phyloP scores from a whole-genome alignment of 2,329 filamentous ascomycete species.

The Diaporthe helianthi region DNA sequence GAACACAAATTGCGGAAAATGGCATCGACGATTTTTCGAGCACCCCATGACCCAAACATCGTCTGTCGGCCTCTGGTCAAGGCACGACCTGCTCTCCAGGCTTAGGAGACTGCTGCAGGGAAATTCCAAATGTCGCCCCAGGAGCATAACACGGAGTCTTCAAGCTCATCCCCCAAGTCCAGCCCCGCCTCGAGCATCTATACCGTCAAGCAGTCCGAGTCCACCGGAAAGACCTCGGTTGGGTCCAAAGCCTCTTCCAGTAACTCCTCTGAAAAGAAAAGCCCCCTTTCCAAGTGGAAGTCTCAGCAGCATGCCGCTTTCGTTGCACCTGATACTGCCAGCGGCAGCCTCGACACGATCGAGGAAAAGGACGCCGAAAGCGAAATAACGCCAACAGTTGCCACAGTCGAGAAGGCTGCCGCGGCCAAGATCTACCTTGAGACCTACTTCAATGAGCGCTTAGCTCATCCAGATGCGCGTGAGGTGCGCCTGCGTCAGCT shows the following conservation, averaged over 20 bases:
- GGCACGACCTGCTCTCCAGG: constrained; percentile 46
- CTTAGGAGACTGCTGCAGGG: constrained; percentile 43
- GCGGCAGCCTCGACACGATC: constrained; percentile 43
- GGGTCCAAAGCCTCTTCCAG: constrained; percentile 49
- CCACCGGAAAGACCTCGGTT: constrained; percentile 48
- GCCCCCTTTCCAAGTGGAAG: constrained; percentile 38
- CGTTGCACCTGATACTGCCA: constrained; percentile 36
- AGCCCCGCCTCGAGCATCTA: constrained; percentile 38
- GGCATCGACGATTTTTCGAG: constrained; percentile 49
- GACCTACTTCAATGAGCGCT: constrained; percentile 78
- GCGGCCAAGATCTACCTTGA: constrained; percentile 89
- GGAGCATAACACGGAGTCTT: constrained; percentile 16
- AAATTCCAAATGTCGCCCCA: constrained; percentile 32
- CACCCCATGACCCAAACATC: constrained; percentile 50
- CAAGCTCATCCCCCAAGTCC: constrained; percentile 37
- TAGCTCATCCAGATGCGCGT: constrained; percentile 64
- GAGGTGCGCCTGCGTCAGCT: constrained; percentile 67
- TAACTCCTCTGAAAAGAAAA: constrained; percentile 41
- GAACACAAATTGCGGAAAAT: constrained; percentile 43
- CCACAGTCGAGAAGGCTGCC: constrained; percentile 78
- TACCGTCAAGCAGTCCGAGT: constrained; percentile 39
- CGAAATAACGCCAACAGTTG: constrained; percentile 44
- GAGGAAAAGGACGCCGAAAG: constrained; percentile 44
- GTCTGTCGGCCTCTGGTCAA: constrained; percentile 50
- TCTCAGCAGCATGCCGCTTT: constrained; percentile 33